phyloP scores from a whole-genome alignment of 2,329 filamentous ascomycete genomes.

The Allantophomopsis lycopodina region DNA sequence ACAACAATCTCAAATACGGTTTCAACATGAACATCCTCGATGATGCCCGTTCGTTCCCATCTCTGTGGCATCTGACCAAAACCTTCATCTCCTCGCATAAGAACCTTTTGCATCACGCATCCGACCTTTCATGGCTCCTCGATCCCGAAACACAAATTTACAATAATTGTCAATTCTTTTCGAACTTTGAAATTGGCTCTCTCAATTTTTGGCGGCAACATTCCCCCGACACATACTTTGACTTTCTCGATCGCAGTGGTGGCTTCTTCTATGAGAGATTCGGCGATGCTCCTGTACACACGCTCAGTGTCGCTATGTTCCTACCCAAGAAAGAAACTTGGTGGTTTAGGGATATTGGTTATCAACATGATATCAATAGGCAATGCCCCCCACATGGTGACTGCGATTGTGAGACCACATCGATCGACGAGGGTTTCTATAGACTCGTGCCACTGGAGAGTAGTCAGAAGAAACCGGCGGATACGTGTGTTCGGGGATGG shows the following conservation, averaged over 20 bases:
- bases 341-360: conserved; percentile 87
- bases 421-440: conserved; percentile 29
- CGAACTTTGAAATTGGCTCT: conserved; percentile 93
- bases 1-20: conserved; percentile 70
- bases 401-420: conserved; percentile 28
- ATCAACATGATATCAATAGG: conserved; percentile 59
- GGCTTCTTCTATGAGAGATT: conserved; percentile 98
- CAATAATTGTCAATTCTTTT: conserved; percentile 53
- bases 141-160: conserved; percentile 66
- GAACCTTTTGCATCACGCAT: conserved; percentile 67
- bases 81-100: conserved; percentile 82
- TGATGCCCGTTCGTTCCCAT: conserved; percentile 84
- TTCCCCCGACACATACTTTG: conserved; percentile 80
- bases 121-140: conserved; percentile 78
- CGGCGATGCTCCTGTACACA: conserved; percentile 94
- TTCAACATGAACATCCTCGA: conserved; percentile 82
- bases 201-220: conserved; percentile 82
- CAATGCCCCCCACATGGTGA: conserved; percentile 20
- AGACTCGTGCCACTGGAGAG: conserved; percentile 31
- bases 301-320: conserved; percentile 73
- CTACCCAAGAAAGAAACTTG: conserved; percentile 85
- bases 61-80: conserved; percentile 75
- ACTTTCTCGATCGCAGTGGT: conserved; percentile 60
- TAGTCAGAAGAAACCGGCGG: conserved; percentile 28
- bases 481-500: conserved; percentile 31